Evolutionary conservation across 257 asterid genomes (phyloP), one percentile per base, ranked within the genome.

Genomic region (Gentiana dahurica): DNA sequence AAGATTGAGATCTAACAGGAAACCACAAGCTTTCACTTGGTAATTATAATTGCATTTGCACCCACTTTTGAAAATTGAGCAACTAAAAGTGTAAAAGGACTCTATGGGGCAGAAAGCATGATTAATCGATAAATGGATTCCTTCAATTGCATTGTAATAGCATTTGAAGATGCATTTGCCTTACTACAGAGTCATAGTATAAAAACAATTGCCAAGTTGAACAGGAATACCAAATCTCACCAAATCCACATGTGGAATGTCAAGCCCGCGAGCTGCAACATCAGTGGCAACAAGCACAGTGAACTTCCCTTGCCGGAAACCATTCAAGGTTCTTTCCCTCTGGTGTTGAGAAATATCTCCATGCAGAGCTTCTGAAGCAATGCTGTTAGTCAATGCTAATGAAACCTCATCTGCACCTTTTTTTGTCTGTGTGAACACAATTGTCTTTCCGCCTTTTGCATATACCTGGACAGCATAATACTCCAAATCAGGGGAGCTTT

Each of bases 261-360:
- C 97, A 51, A 86, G 95, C 60, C 95, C 97, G 6, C 94, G 95
- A 63, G 97, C 74, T 10, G 97, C 97, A 63, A 89, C 97, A 72
- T 89, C 97, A 58, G 97, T 89, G 24, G 97, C 97, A 64, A 89
- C 96, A 32, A 89, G 95, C 52, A 82, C 97, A 3, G 95, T 86
- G 65, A 86, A 89, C 68, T 82, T 86, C 51, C 96, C 97, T 71
- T 84, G 97, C 67, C 97, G 80, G 66, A 86, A 89, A 62, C 86
- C 92, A 71, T 89, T 89, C 57, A 89, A 65, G 4, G 97, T 86
- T 79, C 96, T 82, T 69, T 89, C 95, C 64, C 98, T 84, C 75
- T 89, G 97, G 78, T 89, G 96, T 60, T 89, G 97, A 72, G 98
- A 89, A 69, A 89, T 89, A 75, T 89, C 97, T 0, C 97, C 96